Conservation (phyloP, 2,329 filamentous ascomycete species). For the Aaosphaeria arxii region DNA sequence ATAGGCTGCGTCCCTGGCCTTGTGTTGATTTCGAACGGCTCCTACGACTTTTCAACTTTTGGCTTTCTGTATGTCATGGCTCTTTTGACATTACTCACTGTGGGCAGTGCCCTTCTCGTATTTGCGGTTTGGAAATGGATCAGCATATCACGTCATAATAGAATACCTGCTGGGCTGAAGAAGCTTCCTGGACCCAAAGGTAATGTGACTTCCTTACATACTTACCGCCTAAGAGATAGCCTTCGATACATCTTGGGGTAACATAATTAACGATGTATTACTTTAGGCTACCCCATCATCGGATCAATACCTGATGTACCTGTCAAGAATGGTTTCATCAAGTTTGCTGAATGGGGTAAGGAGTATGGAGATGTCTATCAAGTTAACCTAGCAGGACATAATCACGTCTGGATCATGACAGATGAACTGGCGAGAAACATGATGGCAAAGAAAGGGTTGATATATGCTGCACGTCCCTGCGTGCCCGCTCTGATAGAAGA, state of each 20-base stretch:
- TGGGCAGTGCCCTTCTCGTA: slow-evolving; percentile 17
- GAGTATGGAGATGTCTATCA: slow-evolving; percentile 47
- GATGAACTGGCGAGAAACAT: slow-evolving; percentile 43
- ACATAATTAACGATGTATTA: slow-evolving; percentile 7
- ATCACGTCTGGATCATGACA: slow-evolving; percentile 46
- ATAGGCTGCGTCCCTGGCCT: no score
- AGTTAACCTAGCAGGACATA: slow-evolving; percentile 42
- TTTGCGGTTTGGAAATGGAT: slow-evolving; percentile 29
- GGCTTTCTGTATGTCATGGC: slow-evolving; percentile 20
- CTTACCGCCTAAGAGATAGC: background rate
- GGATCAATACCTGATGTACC: slow-evolving; percentile 44
- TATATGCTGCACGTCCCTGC: slow-evolving; percentile 47
- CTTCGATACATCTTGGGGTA: background rate
- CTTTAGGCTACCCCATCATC: slow-evolving; percentile 42
- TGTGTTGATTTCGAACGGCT: no score
- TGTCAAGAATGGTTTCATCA: slow-evolving; percentile 43
- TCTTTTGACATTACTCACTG: slow-evolving; percentile 23
- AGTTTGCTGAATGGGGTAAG: slow-evolving; percentile 46
- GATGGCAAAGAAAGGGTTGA: slow-evolving; percentile 42
- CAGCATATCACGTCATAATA: slow-evolving; percentile 20
- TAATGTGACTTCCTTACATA: slow-evolving; percentile 12
- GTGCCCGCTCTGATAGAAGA: slow-evolving; percentile 44
- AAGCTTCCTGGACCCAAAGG: slow-evolving; percentile 41
- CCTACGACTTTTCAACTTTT: no score
- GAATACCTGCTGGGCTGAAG: slow-evolving; percentile 34